phyloP scores from a whole-genome alignment of 1,284 basidiomycete species.

The Apiotrichum domesticum region DNA sequence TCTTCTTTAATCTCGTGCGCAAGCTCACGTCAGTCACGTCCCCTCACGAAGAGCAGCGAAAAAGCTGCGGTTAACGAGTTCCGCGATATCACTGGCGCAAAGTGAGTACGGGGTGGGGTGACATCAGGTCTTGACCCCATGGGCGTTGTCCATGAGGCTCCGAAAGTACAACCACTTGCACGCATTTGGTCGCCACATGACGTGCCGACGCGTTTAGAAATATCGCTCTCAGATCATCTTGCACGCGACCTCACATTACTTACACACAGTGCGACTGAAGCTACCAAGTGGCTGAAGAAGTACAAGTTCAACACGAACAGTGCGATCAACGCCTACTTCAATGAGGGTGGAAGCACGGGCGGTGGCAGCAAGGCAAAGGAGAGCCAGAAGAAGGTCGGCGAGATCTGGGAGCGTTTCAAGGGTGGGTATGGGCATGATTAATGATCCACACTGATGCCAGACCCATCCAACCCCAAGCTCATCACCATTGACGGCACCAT shows the following conservation, averaged over 20 bases:
- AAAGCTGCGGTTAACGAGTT: conserved; percentile 29
- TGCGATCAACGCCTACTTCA: conserved; percentile 37
- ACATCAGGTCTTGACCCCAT: background rate
- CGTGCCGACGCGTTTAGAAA: too few relatives aligned
- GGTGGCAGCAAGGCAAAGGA: conserved; percentile 20
- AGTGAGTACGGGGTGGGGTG: conserved; percentile 24
- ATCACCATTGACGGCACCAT: conserved; percentile 48
- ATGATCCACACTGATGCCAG: conserved; percentile 13
- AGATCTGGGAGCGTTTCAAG: conserved; percentile 46
- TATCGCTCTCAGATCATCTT: background rate
- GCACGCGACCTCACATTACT: background rate
- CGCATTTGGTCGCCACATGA: too few relatives aligned
- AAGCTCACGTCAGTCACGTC: conserved; percentile 10
- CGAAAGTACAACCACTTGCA: too few relatives aligned
- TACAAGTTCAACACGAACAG: conserved; percentile 33
- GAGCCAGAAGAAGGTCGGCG: conserved; percentile 43
- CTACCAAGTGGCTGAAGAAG: conserved; percentile 41
- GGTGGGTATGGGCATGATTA: conserved; percentile 24
- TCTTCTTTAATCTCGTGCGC: too few relatives aligned
- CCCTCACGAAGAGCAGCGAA: conserved; percentile 19
- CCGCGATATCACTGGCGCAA: conserved; percentile 36
- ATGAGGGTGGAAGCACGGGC: conserved; percentile 24
- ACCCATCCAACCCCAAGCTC: conserved; percentile 35
- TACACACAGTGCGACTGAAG: conserved; percentile 29
- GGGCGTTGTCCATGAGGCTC: too few relatives aligned